Conservation (phyloP, 257 asterid species). For the Penstemon eatonii region DNA sequence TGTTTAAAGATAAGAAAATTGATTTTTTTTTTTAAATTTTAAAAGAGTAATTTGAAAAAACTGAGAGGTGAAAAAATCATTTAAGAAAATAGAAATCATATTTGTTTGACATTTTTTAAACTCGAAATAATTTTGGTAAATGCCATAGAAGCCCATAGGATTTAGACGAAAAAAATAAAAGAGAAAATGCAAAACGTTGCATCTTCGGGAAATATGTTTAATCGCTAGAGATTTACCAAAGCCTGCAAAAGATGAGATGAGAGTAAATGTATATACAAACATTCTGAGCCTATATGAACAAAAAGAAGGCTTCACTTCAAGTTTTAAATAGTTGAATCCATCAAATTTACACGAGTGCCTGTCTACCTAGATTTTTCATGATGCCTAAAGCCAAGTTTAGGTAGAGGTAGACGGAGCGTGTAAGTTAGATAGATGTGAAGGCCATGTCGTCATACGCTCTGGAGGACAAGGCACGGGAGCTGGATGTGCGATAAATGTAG, state of each 20-base stretch:
- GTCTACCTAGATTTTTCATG: background rate
- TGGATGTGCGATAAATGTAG: slow-evolving; percentile 85
- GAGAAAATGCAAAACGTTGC: background rate
- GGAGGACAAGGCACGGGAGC: slow-evolving; percentile 85
- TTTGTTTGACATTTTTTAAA: background rate
- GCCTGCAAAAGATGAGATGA: slow-evolving; percentile 26
- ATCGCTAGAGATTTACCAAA: slow-evolving; percentile 14
- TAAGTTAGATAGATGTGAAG: slow-evolving; percentile 37
- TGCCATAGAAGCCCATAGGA: background rate
- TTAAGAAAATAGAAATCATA: no score
- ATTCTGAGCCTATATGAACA: slow-evolving; percentile 25
- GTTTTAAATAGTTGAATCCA: slow-evolving; percentile 17
- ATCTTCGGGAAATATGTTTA: slow-evolving; percentile 12
- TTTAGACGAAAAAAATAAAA: background rate
- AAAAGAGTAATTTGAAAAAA: no score
- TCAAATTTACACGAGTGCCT: slow-evolving; percentile 13
- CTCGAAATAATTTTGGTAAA: no score
- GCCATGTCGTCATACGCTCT: slow-evolving; percentile 55
- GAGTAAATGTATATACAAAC: slow-evolving; percentile 26
- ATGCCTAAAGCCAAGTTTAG: slow-evolving; percentile 7
- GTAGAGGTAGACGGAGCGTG: slow-evolving; percentile 33
- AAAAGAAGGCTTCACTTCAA: slow-evolving; percentile 20
- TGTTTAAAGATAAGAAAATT: no score
- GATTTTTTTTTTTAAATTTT: no score
- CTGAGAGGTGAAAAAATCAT: no score